phyloP scores from a whole-genome alignment of 441 rosid genomes.

The Populus trichocarpa region DNA sequence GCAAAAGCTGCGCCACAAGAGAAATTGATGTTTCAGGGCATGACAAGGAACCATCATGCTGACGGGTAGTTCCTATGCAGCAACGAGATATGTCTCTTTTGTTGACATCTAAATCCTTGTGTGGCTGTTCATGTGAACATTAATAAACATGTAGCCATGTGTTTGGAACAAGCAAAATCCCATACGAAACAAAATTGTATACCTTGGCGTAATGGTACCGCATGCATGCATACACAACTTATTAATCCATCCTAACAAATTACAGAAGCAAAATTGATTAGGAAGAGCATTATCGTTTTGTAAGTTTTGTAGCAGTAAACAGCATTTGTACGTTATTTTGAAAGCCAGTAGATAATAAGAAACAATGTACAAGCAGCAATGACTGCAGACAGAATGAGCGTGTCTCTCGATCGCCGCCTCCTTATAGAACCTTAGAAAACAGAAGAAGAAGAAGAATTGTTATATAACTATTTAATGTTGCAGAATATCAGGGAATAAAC shows the following conservation, averaged over 20 bases:
- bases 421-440: constrained; percentile 68
- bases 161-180: background rate
- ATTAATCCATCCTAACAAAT: constrained; percentile 28
- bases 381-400: constrained; percentile 82
- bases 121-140: background rate
- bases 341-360: constrained; percentile 91
- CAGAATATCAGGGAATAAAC: background rate
- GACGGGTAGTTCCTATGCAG: constrained; percentile 7
- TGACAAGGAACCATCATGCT: constrained; percentile 11
- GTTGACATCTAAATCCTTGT: background rate
- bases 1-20: background rate
- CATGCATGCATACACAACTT: constrained; percentile 9
- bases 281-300: constrained; percentile 13
- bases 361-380: constrained; percentile 92
- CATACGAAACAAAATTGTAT: constrained; percentile 4
- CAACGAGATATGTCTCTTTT: background rate
- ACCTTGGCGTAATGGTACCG: constrained; percentile 19
- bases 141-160: background rate
- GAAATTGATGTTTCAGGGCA: background rate
- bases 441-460: background rate
- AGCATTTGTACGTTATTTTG: constrained; percentile 42
- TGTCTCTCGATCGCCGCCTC: constrained; percentile 82
- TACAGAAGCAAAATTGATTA: constrained; percentile 33
- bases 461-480: constrained; percentile 7
- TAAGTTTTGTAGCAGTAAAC: constrained; percentile 11